Evolutionary conservation across 352 stramenopile genomes (phyloP).

Genomic region (Phytophthora boehmeriae): DNA sequence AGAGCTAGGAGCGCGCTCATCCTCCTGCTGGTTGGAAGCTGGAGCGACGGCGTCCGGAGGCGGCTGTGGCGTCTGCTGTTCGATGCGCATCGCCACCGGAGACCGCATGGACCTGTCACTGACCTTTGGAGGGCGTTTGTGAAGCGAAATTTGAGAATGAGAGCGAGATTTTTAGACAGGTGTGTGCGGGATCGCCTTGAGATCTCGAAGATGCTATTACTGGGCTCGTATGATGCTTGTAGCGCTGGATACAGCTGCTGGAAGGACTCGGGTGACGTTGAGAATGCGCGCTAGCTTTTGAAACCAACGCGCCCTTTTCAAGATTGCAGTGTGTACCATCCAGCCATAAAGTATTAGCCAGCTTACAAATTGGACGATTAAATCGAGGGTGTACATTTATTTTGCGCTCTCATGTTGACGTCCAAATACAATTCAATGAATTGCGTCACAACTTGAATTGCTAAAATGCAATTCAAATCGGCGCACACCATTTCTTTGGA

Average conservation of each 20-base stretch:
- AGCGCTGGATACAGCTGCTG: constrained; percentile 1
- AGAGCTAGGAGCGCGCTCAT: not conserved
- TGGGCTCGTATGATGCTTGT: not conserved
- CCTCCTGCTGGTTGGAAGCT: constrained; percentile 23
- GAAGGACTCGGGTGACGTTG: not conserved
- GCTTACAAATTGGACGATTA: too few relatives aligned
- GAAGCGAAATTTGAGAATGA: constrained; percentile 8
- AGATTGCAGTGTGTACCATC: too few relatives aligned
- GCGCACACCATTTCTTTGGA: not conserved
- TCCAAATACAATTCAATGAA: too few relatives aligned
- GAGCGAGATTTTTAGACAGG: not conserved
- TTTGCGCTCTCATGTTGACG: too few relatives aligned
- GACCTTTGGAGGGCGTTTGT: constrained; percentile 1
- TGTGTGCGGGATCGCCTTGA: not conserved
- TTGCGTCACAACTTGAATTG: too few relatives aligned
- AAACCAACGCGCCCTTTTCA: constrained; percentile 33
- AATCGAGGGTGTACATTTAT: too few relatives aligned
- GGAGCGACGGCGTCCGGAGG: not conserved
- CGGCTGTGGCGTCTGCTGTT: constrained; percentile 6
- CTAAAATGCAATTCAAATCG: not conserved
- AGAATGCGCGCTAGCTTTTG: not conserved
- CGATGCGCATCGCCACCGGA: constrained; percentile 1
- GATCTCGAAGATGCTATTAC: not conserved
- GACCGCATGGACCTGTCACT: constrained; percentile 16
- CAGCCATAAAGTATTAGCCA: too few relatives aligned